These are phyloP conservation scores for Calocera cornea DNA, from an alignment of 768 basidiomycete species.

Conservation along the genomic window DNA sequence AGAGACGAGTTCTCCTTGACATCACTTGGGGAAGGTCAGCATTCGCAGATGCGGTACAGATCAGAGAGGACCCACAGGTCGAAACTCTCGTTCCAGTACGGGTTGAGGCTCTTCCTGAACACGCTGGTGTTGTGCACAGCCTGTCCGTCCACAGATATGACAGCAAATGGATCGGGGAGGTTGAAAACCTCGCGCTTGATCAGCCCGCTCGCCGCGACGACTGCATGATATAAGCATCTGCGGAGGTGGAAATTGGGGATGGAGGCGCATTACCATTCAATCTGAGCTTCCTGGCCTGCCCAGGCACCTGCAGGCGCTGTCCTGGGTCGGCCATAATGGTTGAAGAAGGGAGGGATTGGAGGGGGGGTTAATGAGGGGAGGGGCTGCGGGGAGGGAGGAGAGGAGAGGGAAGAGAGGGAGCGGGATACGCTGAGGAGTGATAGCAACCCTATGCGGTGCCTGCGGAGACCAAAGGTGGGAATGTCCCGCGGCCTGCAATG, in stretches of 20 bases:
- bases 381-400: neutral
- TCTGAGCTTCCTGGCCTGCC: neutral
- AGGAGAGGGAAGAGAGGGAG: neutral
- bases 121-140: slow-evolving; percentile 67
- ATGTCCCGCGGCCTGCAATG: neutral
- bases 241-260: neutral
- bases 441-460: slow-evolving; percentile 6
- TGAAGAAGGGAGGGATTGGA: neutral
- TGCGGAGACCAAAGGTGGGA: slow-evolving; percentile 3
- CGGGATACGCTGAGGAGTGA: slow-evolving; percentile 2
- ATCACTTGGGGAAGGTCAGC: no score
- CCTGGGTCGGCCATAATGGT: neutral
- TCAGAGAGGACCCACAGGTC: slow-evolving; percentile 48
- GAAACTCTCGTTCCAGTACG: slow-evolving; percentile 76
- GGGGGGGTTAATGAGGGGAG: neutral
- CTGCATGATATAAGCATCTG: slow-evolving; percentile 26
- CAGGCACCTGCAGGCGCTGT: slow-evolving; percentile 1
- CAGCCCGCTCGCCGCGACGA: slow-evolving; percentile 62
- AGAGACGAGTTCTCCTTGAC: slow-evolving; percentile 64
- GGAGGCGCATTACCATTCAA: neutral
- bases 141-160: slow-evolving; percentile 73
- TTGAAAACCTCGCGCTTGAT: slow-evolving; percentile 66
- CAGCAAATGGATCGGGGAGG: slow-evolving; percentile 79
- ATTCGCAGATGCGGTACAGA: no score
- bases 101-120: slow-evolving; percentile 51